A percentile compares a stretch with the other conserved stretches of the same genome.
Conservation (phyloP, 345 rosid genomes). For the Eucalyptus decipiens region DNA sequence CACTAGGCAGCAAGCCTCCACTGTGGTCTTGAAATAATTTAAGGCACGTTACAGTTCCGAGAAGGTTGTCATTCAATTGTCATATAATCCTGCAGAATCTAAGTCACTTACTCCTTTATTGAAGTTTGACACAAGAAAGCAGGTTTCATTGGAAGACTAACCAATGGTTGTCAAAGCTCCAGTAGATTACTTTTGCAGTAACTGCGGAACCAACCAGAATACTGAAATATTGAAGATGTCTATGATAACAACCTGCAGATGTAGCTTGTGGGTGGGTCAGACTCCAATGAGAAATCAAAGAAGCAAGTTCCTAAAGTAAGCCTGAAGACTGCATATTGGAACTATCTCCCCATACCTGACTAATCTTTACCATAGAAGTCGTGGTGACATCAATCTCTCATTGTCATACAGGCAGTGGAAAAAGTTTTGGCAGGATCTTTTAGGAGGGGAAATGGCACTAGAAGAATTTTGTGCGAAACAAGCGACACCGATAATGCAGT, state of each 20-base stretch:
- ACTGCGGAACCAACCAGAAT: conserved; percentile 35
- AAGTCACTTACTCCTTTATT: conserved; percentile 22
- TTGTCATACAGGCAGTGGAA: conserved; percentile 66
- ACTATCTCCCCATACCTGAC: neutral
- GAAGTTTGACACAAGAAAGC: conserved; percentile 75
- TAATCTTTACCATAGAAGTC: neutral
- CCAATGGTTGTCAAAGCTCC: conserved; percentile 17
- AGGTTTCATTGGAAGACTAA: conserved; percentile 41
- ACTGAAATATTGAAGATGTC: conserved; percentile 29
- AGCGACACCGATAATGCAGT: conserved; percentile 70
- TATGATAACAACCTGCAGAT: conserved; percentile 44
- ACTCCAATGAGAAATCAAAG: conserved; percentile 42
- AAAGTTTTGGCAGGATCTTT: conserved; percentile 93
- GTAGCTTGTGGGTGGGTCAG: conserved; percentile 43
- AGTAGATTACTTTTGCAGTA: conserved; percentile 35
- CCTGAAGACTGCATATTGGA: neutral
- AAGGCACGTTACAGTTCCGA: conserved; percentile 51
- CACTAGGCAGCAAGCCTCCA: conserved; percentile 91
- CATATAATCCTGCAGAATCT: conserved; percentile 41
- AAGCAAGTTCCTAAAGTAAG: conserved; percentile 75
- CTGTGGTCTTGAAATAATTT: conserved; percentile 81
- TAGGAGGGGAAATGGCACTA: conserved; percentile 91
- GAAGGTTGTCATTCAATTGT: conserved; percentile 57
- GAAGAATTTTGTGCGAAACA: conserved; percentile 84
- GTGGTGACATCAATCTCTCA: neutral